Evolutionary conservation across 2,329 filamentous ascomycete species (phyloP), one percentile per base, ranked within the genome.

Genomic region (Penicillium sp.): DNA sequence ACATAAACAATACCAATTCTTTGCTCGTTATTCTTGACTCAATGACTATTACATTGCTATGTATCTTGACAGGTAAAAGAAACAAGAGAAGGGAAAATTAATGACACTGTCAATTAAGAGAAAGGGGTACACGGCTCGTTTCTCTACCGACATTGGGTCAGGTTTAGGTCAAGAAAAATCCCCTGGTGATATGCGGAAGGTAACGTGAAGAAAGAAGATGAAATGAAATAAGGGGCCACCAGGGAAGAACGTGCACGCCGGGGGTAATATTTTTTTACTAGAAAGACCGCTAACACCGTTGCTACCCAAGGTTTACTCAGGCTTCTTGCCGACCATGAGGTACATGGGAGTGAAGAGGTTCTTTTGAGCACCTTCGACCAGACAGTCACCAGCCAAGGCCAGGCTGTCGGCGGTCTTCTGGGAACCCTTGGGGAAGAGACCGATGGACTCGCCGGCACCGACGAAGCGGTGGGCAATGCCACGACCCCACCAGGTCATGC

Each of bases 341-440:
- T 96, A 97, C 93, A 97, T 97, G 54, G 93, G 93, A 1, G 93
- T 97, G 78, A 97, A 97, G n/a, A 97, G 83, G 75, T 96, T 89
- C 79, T 92, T 82, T 73, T 86, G 84, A 35, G 87, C 93, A 75
- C 93, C 93, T 45, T 89, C 90, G 22, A 96, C 92, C 49, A 97
- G 80, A 67, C 85, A 89, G 75, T 97, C 92, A 11, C 85, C 91
- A 31, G 90, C 92, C 56, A 86, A 70, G 6, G 89, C 91, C 68
- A 97, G 78, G 69, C 89, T 91, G 76, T 97, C 89, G 11, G 91
- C 92, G n/a, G 91, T 96, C 85, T 96, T 96, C 78, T 91, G 90
- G 45, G 91, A 95, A 46, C 93, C 93, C 50, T 78, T 80, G 35
- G 93, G 93, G 17, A 91, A 89, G 36, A 97, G 68, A 44, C 85